These are phyloP conservation scores for Fusarium continuum DNA, from an alignment of 2,329 filamentous ascomycete genomes.

Conservation along the genomic window DNA sequence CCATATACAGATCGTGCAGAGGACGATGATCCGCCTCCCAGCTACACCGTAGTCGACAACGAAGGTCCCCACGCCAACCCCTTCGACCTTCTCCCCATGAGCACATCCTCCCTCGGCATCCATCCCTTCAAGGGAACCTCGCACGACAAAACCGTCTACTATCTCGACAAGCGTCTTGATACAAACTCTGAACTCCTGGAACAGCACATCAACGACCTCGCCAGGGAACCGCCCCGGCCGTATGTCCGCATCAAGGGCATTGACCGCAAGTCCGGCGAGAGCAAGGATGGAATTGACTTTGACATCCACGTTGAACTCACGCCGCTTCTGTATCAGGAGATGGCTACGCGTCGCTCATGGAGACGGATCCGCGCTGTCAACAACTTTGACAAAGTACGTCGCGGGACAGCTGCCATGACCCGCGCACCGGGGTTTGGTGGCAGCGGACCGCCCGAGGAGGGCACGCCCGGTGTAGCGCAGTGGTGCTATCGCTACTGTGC, in stretches of 20 bases:
- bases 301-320: slow-evolving; percentile 67
- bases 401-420: slow-evolving; percentile 69
- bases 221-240: slow-evolving; percentile 61
- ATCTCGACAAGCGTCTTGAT: slow-evolving; percentile 58
- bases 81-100: slow-evolving; percentile 21
- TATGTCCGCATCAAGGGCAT: slow-evolving; percentile 62
- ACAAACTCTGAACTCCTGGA: slow-evolving; percentile 55
- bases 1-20: slow-evolving; percentile 25
- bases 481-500: slow-evolving; percentile 77
- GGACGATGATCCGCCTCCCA: slow-evolving; percentile 29
- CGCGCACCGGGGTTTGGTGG: slow-evolving; percentile 57
- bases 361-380: slow-evolving; percentile 60
- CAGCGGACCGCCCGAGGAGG: slow-evolving; percentile 43
- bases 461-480: slow-evolving; percentile 52
- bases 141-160: slow-evolving; percentile 51
- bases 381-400: slow-evolving; percentile 67
- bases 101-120: slow-evolving; percentile 34
- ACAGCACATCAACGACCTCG: slow-evolving; percentile 55
- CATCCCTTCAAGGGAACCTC: slow-evolving; percentile 45
- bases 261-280: slow-evolving; percentile 58
- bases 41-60: slow-evolving; percentile 34
- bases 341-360: slow-evolving; percentile 53
- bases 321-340: slow-evolving; percentile 62
- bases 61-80: slow-evolving; percentile 24
- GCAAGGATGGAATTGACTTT: slow-evolving; percentile 64